Base-by-base conservation (phyloP, 257 asterid genomes). In the Misopates orontium region DNA sequence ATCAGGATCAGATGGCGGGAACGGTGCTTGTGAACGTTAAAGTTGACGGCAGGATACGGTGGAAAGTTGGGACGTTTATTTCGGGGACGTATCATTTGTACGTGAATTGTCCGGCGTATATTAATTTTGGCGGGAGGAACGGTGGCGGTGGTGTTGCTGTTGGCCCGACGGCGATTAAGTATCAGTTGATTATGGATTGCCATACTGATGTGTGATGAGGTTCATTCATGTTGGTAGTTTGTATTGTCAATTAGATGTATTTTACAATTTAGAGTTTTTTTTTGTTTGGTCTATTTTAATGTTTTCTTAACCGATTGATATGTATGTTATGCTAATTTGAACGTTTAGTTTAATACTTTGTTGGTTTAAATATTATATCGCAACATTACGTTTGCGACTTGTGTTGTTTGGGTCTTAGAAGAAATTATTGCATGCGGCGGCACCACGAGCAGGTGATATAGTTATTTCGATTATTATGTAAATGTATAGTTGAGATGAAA, bases 101-200 rank as follows among this genome's bases (percentile, higher is more conserved):
- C 60, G 95, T 70, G 14, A 85, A 82, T 66, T 91, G 96, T 57
- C 98, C 96, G 4, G 96, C 95, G 45, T 92, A 89, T 66, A 73
- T 92, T 0, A 79, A 80, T 54, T 71, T 80, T 20, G 87, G 91
- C 0, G 63, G 50, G 13, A 54, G 45, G 12, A 68, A 69, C 16
- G 25, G 36, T 2, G 7, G 7, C 7, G 36, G 36, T 16, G 75
- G 66, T 2, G 44, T 80, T 5, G 64, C 39, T 6, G 70, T 71
- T 5, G 88, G 88, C 1, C 8, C 54, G 15, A 32, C 79, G 3
- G 84, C 72, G 19, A 66, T 74, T 0, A 85, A 87, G 75, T 82
- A 79, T 71, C 91, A 77, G 60, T 60, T 82, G 56, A 56, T 77
- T 31, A 77, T 78, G 81, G 76, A 28, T 42, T 88, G 96, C 68